These are phyloP conservation scores for Proteromonas lacertae DNA, from an alignment of 352 stramenopile genomes.

Conservation along the genomic window DNA sequence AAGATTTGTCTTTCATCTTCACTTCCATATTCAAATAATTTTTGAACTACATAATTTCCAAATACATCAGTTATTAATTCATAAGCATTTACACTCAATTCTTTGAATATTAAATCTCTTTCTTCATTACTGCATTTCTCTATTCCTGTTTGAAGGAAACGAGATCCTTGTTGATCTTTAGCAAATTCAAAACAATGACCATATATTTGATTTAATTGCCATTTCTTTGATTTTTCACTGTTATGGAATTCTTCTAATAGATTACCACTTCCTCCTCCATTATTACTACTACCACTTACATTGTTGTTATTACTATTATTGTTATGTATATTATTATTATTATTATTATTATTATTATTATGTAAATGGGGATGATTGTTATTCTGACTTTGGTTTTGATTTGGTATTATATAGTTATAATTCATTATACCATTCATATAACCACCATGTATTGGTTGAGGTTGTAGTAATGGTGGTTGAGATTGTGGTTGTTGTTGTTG, in stretches of 20 bases:
- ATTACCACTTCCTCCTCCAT: not conserved
- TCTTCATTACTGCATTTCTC: conserved; percentile 24
- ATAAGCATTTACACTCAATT: conserved; percentile 20
- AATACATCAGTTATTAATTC: conserved; percentile 49
- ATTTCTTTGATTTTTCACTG: conserved; percentile 1
- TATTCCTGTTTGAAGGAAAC: conserved; percentile 42
- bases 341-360: not conserved
- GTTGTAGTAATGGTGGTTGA: too few relatives aligned
- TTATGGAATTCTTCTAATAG: conserved; percentile 6
- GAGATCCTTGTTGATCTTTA: conserved; percentile 45
- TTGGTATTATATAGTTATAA: too few relatives aligned
- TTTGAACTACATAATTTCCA: conserved; percentile 96
- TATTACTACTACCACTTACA: not conserved
- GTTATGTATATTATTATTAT: not conserved
- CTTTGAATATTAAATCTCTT: conserved; percentile 29
- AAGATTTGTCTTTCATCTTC: conserved; percentile 39
- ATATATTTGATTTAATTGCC: conserved; percentile 1
- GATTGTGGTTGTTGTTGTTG: too few relatives aligned
- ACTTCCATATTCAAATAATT: conserved; percentile 69
- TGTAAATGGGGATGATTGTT: too few relatives aligned
- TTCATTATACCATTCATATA: too few relatives aligned
- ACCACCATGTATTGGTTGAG: too few relatives aligned
- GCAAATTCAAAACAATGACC: conserved; percentile 26
- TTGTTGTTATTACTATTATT: not conserved
- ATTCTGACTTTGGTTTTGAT: too few relatives aligned